Evolutionary conservation across 1,284 basidiomycete genomes (phyloP), one percentile per base, ranked within the genome.

Genomic region (Laetiporus sulphureus): DNA sequence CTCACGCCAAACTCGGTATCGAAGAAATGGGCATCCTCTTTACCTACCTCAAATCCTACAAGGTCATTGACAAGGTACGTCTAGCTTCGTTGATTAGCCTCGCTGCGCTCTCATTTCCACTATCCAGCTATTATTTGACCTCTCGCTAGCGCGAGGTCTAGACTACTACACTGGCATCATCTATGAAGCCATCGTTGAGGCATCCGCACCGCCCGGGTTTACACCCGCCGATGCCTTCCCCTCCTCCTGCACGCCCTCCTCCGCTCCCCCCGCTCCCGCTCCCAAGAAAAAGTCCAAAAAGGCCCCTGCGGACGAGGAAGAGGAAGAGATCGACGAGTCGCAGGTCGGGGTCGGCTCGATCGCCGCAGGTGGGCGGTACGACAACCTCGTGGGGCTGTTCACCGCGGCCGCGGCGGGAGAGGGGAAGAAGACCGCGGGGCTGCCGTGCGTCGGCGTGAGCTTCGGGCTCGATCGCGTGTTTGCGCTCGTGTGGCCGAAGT

Each of bases 161-260:
- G 96, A 99, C 65, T 99, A 99, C 67, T 98, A 99, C 68, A 99
- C 95, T 1, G 95, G 96, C 30, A 83, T 99, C 58, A 99, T 99
- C 62, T 98, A 97, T 69, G 96, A 99, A 67, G 96, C 92, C 31
- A 78, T 93, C 54, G 90, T 92, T 19, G 91, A 91, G 55, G 90
- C 83, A 1, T 97, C 93, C 7, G 93, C 94, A 0, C 93, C 95
- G 1, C 91, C 95, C 1, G 79, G 80, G 6, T 79, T 89, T 68
- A 71, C 74, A 49, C 51, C 66, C 18, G 66, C 73, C 50, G 68
- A 77, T 56, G 66, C 72, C 5, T 58, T 72, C 31, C 73, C 75
- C 5, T 62, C 72, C 1, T 56, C 70, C 7, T 55, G 65, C 7
- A 47, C 62, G 8, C 52, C 65, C 15, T 56, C 65, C 11, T 42